A percentile compares a stretch with the other conserved stretches of the same genome.
phyloP scores from a whole-genome alignment of 257 asterid genomes.

The Przewalskia tangutica region DNA sequence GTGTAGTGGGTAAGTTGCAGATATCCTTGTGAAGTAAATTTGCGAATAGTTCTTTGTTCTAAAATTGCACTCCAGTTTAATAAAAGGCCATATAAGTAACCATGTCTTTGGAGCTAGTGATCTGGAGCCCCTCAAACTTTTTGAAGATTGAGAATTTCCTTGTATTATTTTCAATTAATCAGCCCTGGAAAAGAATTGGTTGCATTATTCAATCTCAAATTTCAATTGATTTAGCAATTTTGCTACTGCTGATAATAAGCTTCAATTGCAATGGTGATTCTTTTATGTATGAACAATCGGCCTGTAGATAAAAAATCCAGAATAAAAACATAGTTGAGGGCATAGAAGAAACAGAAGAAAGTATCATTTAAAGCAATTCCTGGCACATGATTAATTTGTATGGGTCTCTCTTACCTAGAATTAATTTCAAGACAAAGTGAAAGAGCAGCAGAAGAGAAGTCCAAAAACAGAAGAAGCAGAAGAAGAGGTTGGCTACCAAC shows the following conservation, averaged over 20 bases:
- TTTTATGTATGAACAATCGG: background rate
- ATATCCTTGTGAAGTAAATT: background rate
- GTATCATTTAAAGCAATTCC: too few species aligned
- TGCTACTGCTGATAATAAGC: background rate
- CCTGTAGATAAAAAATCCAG: background rate
- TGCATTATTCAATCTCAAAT: background rate
- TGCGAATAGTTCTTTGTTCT: background rate
- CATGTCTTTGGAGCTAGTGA: background rate
- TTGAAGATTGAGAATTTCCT: background rate
- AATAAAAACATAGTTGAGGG: background rate
- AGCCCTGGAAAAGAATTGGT: background rate
- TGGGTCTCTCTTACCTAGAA: too few species aligned
- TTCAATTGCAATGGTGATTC: background rate
- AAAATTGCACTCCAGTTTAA: background rate
- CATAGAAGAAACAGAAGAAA: background rate
- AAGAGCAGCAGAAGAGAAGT: background rate
- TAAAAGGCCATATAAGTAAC: background rate
- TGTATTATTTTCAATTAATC: background rate
- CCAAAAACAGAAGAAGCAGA: background rate
- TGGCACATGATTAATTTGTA: too few species aligned
- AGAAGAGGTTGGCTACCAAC: background rate
- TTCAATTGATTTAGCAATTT: background rate
- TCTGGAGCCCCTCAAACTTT: background rate
- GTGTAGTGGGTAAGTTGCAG: background rate
- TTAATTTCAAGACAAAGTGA: background rate